Evolutionary conservation across 2,329 filamentous ascomycete species (phyloP).

Genomic region (Monosporascus sp.): DNA sequence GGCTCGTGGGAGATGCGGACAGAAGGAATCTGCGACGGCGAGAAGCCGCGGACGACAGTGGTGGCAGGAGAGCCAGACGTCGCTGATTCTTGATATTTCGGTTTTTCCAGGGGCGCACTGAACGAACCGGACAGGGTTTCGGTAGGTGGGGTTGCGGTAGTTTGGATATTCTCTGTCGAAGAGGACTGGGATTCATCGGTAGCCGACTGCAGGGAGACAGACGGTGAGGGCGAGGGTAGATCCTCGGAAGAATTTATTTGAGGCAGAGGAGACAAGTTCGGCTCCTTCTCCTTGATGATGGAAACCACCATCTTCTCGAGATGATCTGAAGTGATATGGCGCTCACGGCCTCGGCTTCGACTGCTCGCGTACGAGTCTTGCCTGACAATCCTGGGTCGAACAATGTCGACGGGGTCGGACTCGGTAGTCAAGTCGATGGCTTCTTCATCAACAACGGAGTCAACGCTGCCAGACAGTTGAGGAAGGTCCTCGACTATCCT

Average conservation of each 20-base stretch:
- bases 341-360: slow-evolving; percentile 68
- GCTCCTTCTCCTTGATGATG: slow-evolving; percentile 83
- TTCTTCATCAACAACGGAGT: slow-evolving; percentile 67
- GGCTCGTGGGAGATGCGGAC: slow-evolving; percentile 41
- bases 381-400: slow-evolving; percentile 62
- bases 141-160: slow-evolving; percentile 31
- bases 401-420: slow-evolving; percentile 52
- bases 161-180: slow-evolving; percentile 52
- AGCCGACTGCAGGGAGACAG: slow-evolving; percentile 33
- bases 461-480: slow-evolving; percentile 71
- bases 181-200: slow-evolving; percentile 37
- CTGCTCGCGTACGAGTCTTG: slow-evolving; percentile 67
- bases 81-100: slow-evolving; percentile 41
- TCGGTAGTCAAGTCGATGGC: slow-evolving; percentile 52
- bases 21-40: slow-evolving; percentile 58
- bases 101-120: slow-evolving; percentile 8
- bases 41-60: slow-evolving; percentile 82
- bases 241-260: slow-evolving; percentile 28
- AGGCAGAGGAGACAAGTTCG: slow-evolving; percentile 51
- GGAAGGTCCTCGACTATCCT: slow-evolving; percentile 52
- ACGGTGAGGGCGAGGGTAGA: not conserved
- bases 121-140: slow-evolving; percentile 22
- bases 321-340: slow-evolving; percentile 88
- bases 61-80: slow-evolving; percentile 35
- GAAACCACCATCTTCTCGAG: slow-evolving; percentile 91